A percentile compares a stretch with the other conserved stretches of the same genome.
Conservation (phyloP, 2,329 filamentous ascomycete genomes). For the Sporothrix pallida region DNA sequence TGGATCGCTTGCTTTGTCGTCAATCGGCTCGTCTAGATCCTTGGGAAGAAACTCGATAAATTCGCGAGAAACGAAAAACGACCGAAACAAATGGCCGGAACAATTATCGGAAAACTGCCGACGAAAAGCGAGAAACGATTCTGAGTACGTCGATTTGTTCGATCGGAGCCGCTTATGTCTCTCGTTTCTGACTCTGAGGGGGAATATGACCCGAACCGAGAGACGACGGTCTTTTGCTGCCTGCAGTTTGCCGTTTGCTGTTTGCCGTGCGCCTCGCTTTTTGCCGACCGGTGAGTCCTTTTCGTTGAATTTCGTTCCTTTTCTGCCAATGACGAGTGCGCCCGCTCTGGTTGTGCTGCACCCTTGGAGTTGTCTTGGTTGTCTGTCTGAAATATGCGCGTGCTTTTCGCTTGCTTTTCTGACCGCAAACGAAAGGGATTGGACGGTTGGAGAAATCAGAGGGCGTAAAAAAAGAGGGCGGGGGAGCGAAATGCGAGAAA, state of each 20-base stretch:
- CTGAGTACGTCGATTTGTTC: slow-evolving; percentile 7
- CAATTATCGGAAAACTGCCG: background rate
- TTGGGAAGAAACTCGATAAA: background rate
- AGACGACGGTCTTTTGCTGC: background rate
- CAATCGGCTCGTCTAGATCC: background rate
- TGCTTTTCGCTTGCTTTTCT: background rate
- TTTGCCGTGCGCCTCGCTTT: background rate
- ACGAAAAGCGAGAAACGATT: slow-evolving; percentile 13
- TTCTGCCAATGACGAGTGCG: background rate
- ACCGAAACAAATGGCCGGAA: background rate
- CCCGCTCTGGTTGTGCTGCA: background rate
- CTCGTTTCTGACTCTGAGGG: background rate
- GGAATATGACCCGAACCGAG: background rate
- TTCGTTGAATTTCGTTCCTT: background rate
- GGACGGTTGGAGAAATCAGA: background rate
- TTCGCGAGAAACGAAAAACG: background rate
- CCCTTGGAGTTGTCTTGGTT: background rate
- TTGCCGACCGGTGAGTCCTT: background rate
- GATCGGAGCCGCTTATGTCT: background rate
- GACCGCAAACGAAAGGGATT: slow-evolving; percentile 1
- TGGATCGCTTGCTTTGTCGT: background rate
- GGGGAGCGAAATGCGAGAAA: slow-evolving; percentile 6
- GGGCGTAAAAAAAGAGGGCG: background rate
- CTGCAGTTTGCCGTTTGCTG: slow-evolving; percentile 3
- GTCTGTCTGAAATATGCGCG: background rate